Evolutionary conservation across 1,284 basidiomycete genomes (phyloP).

Genomic region (Tylopilus sp.): DNA sequence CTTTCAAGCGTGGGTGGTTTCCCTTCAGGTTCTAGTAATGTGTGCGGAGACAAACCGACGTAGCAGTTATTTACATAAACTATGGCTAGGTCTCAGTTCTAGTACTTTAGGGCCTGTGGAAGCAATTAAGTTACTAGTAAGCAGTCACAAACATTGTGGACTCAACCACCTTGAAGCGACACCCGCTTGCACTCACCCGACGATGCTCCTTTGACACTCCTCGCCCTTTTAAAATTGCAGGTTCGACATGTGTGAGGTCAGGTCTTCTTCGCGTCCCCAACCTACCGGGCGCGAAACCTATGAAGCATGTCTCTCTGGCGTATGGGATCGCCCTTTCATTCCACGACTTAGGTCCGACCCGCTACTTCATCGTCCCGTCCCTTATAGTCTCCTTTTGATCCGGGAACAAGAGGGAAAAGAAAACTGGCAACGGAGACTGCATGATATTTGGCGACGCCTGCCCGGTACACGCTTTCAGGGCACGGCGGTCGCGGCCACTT

Average conservation of each 20-base stretch:
- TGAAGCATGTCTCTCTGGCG: constrained; percentile 48
- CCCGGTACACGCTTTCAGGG: constrained; percentile 34
- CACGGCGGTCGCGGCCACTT: constrained; percentile 27
- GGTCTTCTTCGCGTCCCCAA: constrained; percentile 17
- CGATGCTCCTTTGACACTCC: constrained; percentile 30
- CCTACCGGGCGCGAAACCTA: constrained; percentile 45
- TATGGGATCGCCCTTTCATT: constrained; percentile 51
- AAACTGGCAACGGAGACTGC: constrained; percentile 53
- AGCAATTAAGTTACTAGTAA: constrained; percentile 23
- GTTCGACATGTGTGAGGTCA: constrained; percentile 27
- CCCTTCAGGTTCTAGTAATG: constrained; percentile 14
- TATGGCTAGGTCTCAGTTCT: constrained; percentile 15
- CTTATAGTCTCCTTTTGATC: constrained; percentile 56
- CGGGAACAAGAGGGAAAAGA: constrained; percentile 58
- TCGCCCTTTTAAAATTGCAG: constrained; percentile 10
- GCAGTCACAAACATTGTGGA: constrained; percentile 32
- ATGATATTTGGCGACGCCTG: constrained; percentile 59
- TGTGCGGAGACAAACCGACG: constrained; percentile 8
- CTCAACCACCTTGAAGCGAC: constrained; percentile 19
- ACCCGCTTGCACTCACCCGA: constrained; percentile 11
- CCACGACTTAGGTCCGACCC: constrained; percentile 56
- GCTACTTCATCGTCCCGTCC: constrained; percentile 36
- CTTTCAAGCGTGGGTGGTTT: constrained; percentile 5
- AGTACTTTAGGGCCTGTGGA: constrained; percentile 15
- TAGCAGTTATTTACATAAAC: constrained; percentile 32